These are phyloP conservation scores for Torulaspora gathmanii DNA, from an alignment of 805 yeast genomes.

Conservation along the genomic window DNA sequence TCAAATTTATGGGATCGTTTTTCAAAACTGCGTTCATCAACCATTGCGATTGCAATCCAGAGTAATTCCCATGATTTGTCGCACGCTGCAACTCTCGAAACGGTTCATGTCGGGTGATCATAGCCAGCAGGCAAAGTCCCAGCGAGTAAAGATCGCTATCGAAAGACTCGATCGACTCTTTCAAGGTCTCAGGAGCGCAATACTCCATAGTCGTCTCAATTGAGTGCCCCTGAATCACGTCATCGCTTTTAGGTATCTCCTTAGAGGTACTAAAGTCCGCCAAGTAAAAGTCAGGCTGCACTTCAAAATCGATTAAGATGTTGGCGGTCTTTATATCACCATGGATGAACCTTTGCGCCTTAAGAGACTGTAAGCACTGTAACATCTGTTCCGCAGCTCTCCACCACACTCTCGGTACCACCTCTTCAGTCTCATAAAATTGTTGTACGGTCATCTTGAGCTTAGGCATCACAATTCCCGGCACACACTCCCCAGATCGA, in stretches of 20 bases:
- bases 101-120: slow-evolving; percentile 21
- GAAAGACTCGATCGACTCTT: neutral
- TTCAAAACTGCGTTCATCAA: slow-evolving; percentile 18
- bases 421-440: slow-evolving; percentile 6
- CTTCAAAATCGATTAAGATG: slow-evolving; percentile 10
- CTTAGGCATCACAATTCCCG: slow-evolving; percentile 16
- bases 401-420: slow-evolving; percentile 13
- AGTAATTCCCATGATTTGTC: slow-evolving; percentile 7
- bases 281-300: slow-evolving; percentile 10
- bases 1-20: slow-evolving; percentile 19
- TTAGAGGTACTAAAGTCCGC: slow-evolving; percentile 22
- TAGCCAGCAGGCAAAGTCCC: slow-evolving; percentile 18
- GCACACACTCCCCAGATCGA: slow-evolving; percentile 11
- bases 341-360: slow-evolving; percentile 14
- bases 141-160: slow-evolving; percentile 20
- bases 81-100: slow-evolving; percentile 13
- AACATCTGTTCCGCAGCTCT: slow-evolving; percentile 9
- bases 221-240: neutral
- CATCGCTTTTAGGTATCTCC: neutral
- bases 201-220: slow-evolving; percentile 22
- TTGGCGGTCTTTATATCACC: slow-evolving; percentile 25
- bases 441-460: slow-evolving; percentile 12
- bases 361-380: slow-evolving; percentile 11
- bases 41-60: slow-evolving; percentile 23
- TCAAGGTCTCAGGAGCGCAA: slow-evolving; percentile 20